Base-by-base conservation (phyloP, 495 filamentous ascomycete genomes). In the Venustampulla echinocandica region DNA sequence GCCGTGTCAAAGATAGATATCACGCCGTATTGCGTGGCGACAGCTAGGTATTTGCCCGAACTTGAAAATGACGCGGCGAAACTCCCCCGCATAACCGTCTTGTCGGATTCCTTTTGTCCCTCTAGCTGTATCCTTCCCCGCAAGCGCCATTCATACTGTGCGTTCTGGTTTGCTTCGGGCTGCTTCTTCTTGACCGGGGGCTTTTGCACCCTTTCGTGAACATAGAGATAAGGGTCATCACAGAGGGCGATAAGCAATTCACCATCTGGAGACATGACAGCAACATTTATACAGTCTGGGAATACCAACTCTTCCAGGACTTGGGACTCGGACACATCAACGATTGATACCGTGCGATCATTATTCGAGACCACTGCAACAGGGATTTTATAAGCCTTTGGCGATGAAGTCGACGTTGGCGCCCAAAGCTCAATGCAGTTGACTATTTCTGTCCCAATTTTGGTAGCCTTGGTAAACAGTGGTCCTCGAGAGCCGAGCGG, bases 251-350 rank as follows among this genome's bases (percentile, higher is more conserved):
- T 70, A 4, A 97, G 74, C 14, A 93, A 63, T 32, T 69, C 73
- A 0, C 88, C 90, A 54, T 96, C 85, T 0, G 92, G 92, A 21
- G 90, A 95, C 34, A 98, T 80, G 15, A 88, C 79, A 4, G 89
- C 85, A 61, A 92, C 89, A 61, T 98, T 98, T 67, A 95, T 90
- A 44, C 76, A 80, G 52, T 84, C 80, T 30, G 83, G 79, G 48
- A 90, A 85, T 4, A 76, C 68, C 17, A 95, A 63, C 40, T 79
- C 72, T 28, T 82, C 76, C 30, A 90, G 63, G 11, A 79, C 71
- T 6, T 44, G 24, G 21, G 65, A 53, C 18, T 44, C 40, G 14
- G 62, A 60, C 6, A 97, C 69, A 25, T 81, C 82, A 58, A 88
- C 87, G 13, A 95, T 67, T 14, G 80, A 79, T 22, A 97, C 81